These are phyloP conservation scores for Sphagnum tenellum DNA, from an alignment of 225 moss, liverwort and hornwort species.

Conservation along the genomic window DNA sequence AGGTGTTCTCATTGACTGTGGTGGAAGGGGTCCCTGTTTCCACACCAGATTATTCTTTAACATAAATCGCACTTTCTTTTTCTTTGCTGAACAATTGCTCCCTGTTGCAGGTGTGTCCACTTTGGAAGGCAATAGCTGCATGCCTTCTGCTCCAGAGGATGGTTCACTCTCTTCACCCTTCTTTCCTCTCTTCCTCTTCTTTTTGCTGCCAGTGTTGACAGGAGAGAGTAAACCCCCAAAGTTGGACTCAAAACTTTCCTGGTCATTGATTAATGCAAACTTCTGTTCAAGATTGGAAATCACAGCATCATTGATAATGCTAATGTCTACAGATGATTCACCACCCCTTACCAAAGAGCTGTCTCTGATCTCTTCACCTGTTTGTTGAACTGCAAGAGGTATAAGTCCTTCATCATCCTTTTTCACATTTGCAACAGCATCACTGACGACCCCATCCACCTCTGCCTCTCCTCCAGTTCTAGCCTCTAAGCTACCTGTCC, in stretches of 20 bases:
- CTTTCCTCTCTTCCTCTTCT: constrained; percentile 55
- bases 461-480: no score
- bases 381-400: not conserved
- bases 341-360: constrained; percentile 27
- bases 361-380: constrained; percentile 9
- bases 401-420: constrained; percentile 1
- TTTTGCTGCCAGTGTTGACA: constrained; percentile 30
- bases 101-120: constrained; percentile 18
- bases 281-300: constrained; percentile 68
- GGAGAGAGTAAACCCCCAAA: constrained; percentile 19
- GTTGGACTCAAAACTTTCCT: constrained; percentile 20
- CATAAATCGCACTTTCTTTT: constrained; percentile 71
- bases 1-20: constrained; percentile 83
- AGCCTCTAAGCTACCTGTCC: no score
- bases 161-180: constrained; percentile 9
- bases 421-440: constrained; percentile 6
- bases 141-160: constrained; percentile 18
- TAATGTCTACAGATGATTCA: constrained; percentile 33
- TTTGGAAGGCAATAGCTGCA: no score
- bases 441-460: constrained; percentile 2
- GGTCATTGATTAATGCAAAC: constrained; percentile 63
- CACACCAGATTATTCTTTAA: constrained; percentile 87
- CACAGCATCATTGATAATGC: constrained; percentile 37
- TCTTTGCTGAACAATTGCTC: constrained; percentile 51
- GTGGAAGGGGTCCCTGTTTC: constrained; percentile 88